Evolutionary conservation across 2,329 filamentous ascomycete genomes (phyloP), one percentile per base, ranked within the genome.

Genomic region (Trichoderma breve): DNA sequence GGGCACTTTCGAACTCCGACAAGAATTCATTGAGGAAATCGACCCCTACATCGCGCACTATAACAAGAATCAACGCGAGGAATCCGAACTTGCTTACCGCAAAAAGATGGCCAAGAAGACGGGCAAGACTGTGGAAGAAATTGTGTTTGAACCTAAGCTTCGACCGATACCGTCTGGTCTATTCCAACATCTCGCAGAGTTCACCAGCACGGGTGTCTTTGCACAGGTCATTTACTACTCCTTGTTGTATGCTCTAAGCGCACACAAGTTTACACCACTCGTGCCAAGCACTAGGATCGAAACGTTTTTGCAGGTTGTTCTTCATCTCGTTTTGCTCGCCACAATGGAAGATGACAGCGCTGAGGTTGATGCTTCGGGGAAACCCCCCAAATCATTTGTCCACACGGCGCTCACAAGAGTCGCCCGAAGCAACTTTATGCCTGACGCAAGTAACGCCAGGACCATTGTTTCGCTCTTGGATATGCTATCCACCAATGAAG

Each of bases 31-130:
- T 51, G 92, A 95, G 76, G 88, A 97, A 61, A 90, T 99, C 65
- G 97, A 99, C 79, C 96, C 97, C 1, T 99, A 98, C 80, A 96
- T 95, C 78, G 93, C 95, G 7, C 94, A 98, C 79, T 99, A 97
- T 81, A 97, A 91, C 78, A 97, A 97, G 79, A 99, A 99, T 77
- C 95, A 98, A 80, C 90, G 96, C 65, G 96, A 99, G 79, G 96
- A 99, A 80, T 94, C 95, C 0, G 96, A 99, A 81, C 91, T 89
- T 75, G 92, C 94, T 3, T 98, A 96, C 83, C 94, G 92, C 76
- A 91, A 92, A 77, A 92, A 93, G 85, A 90, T 96, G 85, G 93
- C 94, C 12, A 94, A 94, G 83, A 94, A 93, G 82, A 94, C 92
- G 0, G 94, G 95, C 21, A 94, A 95, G 79, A 86, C 91, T 57